These are phyloP conservation scores for Phialemoniopsis sp. DNA, from an alignment of 2,329 filamentous ascomycete genomes.

Conservation along the genomic window DNA sequence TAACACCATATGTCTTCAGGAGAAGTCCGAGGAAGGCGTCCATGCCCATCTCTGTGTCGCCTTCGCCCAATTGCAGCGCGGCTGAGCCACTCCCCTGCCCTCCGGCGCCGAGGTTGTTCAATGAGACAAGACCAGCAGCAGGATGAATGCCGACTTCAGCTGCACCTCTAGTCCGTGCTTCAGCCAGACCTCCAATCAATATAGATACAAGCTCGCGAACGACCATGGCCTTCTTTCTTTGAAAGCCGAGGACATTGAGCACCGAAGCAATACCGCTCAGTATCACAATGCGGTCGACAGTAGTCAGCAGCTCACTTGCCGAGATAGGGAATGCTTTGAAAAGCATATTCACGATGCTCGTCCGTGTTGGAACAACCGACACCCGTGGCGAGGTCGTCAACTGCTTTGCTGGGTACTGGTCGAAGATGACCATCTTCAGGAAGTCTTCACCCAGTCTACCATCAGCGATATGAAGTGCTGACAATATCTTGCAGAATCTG, in stretches of 20 bases:
- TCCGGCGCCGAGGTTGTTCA: conserved; percentile 41
- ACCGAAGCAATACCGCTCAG: conserved; percentile 84
- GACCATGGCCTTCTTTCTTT: conserved; percentile 88
- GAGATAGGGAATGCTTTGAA: conserved; percentile 69
- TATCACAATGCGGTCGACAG: conserved; percentile 73
- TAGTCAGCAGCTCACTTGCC: conserved; percentile 62
- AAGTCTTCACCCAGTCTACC: conserved; percentile 59
- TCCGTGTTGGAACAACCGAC: conserved; percentile 50
- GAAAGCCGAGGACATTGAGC: conserved; percentile 72
- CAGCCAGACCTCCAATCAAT: conserved; percentile 78
- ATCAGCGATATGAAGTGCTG: conserved; percentile 60
- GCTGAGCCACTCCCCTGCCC: conserved; percentile 10
- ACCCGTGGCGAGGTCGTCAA: conserved; percentile 52
- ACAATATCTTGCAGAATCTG: conserved; percentile 66
- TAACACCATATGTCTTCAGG: conserved; percentile 61
- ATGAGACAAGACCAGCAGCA: conserved; percentile 75
- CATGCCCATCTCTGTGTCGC: conserved; percentile 63
- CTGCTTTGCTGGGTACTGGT: conserved; percentile 47
- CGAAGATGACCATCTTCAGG: conserved; percentile 62
- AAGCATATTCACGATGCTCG: conserved; percentile 60
- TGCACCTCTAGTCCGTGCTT: conserved; percentile 86
- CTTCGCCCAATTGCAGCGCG: conserved; percentile 58
- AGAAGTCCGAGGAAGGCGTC: conserved; percentile 59
- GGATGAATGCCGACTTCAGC: conserved; percentile 97
- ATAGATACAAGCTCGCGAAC: conserved; percentile 81